Conservation (phyloP, 768 basidiomycete species). For the Infundibulicybe gibba region DNA sequence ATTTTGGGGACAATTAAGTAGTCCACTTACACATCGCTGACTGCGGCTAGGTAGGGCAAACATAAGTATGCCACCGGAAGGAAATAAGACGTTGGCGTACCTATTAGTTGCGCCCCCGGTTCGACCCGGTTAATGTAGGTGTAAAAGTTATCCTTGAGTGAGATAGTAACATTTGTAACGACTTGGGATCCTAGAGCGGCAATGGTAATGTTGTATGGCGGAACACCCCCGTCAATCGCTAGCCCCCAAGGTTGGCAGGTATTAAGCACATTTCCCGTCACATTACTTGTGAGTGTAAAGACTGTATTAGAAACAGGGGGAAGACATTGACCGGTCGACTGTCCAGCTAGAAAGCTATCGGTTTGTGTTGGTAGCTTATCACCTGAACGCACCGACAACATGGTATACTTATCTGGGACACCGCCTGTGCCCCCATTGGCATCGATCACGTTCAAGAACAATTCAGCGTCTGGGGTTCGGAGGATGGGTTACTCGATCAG, state of each 20-base stretch:
- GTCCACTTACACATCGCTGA: slow-evolving; percentile 33
- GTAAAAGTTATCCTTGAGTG: slow-evolving; percentile 28
- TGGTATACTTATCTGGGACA: slow-evolving; percentile 28
- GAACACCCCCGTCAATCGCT: slow-evolving; percentile 35
- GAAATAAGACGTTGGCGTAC: slow-evolving; percentile 20
- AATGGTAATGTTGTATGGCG: slow-evolving; percentile 42
- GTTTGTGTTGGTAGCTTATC: not conserved
- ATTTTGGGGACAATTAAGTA: not conserved
- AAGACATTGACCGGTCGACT: slow-evolving; percentile 7
- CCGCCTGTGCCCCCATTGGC: slow-evolving; percentile 39
- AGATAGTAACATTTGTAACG: slow-evolving; percentile 39
- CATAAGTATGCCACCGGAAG: not conserved
- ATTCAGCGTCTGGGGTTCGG: slow-evolving; percentile 28
- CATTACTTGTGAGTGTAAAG: slow-evolving; percentile 26
- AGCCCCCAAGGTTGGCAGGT: slow-evolving; percentile 48
- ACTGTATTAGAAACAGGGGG: slow-evolving; percentile 3
- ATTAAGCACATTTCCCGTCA: slow-evolving; percentile 25
- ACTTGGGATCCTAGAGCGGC: slow-evolving; percentile 30
- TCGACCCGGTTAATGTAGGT: slow-evolving; percentile 40
- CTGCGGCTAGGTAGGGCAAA: slow-evolving; percentile 23
- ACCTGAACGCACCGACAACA: slow-evolving; percentile 28
- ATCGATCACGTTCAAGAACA: slow-evolving; percentile 44
- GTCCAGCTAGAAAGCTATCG: too few species aligned
- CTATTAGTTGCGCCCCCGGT: slow-evolving; percentile 32
- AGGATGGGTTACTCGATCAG: not conserved